phyloP scores from a whole-genome alignment of 2,329 filamentous ascomycete species.

The Aspergillus sp. region DNA sequence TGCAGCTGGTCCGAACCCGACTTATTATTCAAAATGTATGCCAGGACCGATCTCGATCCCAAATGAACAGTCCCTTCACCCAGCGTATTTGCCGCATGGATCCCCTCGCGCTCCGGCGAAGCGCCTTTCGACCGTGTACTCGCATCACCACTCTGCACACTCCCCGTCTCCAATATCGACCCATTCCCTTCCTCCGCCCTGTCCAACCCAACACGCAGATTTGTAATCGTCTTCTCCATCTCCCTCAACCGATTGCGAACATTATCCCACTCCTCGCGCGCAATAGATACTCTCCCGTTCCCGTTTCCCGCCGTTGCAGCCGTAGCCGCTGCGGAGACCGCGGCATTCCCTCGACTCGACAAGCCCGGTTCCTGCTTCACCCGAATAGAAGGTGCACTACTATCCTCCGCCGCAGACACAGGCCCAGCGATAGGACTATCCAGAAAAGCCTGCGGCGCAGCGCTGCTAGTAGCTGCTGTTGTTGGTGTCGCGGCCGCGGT shows the following conservation, averaged over 20 bases:
- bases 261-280: slow-evolving; percentile 40
- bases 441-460: slow-evolving; percentile 15
- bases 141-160: slow-evolving; percentile 25
- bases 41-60: slow-evolving; percentile 55
- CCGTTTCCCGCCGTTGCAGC: slow-evolving; percentile 3
- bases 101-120: slow-evolving; percentile 46
- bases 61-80: slow-evolving; percentile 57
- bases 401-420: slow-evolving; percentile 3
- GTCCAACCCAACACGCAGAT: slow-evolving; percentile 34
- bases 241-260: slow-evolving; percentile 36
- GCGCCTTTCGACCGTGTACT: slow-evolving; percentile 25
- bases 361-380: slow-evolving; percentile 19
- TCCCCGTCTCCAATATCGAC: slow-evolving; percentile 21
- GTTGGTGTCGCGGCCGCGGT: slow-evolving; percentile 15
- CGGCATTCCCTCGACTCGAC: slow-evolving; percentile 4
- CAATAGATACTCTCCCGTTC: slow-evolving; percentile 28
- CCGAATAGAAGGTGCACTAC: slow-evolving; percentile 16
- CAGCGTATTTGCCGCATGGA: slow-evolving; percentile 54
- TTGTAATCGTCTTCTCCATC: slow-evolving; percentile 37
- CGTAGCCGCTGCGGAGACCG: slow-evolving; percentile 2
- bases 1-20: slow-evolving; percentile 44
- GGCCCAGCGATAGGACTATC: slow-evolving; percentile 14
- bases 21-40: slow-evolving; percentile 52
- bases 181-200: slow-evolving; percentile 26
- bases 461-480: background rate